A percentile compares a stretch with the other conserved stretches of the same genome.
These are phyloP conservation scores for Biscogniauxia mediterranea DNA, from an alignment of 2,329 filamentous ascomycete genomes.

Conservation along the genomic window DNA sequence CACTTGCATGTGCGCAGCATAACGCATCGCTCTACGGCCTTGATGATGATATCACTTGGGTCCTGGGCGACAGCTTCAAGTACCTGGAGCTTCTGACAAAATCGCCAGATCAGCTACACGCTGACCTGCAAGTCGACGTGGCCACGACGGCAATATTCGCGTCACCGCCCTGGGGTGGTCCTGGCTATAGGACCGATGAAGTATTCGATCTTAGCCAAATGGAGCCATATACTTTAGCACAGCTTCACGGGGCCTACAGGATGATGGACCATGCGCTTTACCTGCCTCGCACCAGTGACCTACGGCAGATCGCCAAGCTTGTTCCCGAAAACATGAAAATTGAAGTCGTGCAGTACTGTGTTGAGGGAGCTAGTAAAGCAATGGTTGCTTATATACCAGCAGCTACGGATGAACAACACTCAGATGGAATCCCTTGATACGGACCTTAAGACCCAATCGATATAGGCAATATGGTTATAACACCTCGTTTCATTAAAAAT, in stretches of 20 bases:
- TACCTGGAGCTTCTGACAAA: constrained; percentile 52
- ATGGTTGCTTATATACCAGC: constrained; percentile 61
- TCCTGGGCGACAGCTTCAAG: constrained; percentile 83
- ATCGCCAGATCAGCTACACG: constrained; percentile 29
- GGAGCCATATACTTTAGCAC: constrained; percentile 76
- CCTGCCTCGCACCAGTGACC: constrained; percentile 79
- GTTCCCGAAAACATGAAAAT: constrained; percentile 52
- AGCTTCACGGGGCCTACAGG: constrained; percentile 62
- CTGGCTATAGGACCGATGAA: constrained; percentile 54
- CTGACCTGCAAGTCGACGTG: constrained; percentile 41
- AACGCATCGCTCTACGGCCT: constrained; percentile 88
- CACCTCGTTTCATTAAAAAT: not conserved
- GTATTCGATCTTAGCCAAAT: constrained; percentile 84
- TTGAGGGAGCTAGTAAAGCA: constrained; percentile 84
- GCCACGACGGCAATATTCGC: constrained; percentile 50
- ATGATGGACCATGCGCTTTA: constrained; percentile 68
- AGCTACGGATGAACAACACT: constrained; percentile 3
- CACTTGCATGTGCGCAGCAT: constrained; percentile 85
- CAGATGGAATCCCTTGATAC: not conserved
- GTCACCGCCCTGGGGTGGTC: constrained; percentile 60
- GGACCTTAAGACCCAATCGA: not conserved
- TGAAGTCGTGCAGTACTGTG: constrained; percentile 85
- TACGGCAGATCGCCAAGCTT: constrained; percentile 71
- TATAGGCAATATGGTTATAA: not conserved
- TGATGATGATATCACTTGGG: constrained; percentile 72